phyloP scores from a whole-genome alignment of 176 grass and related monocot species.

The Eleusine indica region DNA sequence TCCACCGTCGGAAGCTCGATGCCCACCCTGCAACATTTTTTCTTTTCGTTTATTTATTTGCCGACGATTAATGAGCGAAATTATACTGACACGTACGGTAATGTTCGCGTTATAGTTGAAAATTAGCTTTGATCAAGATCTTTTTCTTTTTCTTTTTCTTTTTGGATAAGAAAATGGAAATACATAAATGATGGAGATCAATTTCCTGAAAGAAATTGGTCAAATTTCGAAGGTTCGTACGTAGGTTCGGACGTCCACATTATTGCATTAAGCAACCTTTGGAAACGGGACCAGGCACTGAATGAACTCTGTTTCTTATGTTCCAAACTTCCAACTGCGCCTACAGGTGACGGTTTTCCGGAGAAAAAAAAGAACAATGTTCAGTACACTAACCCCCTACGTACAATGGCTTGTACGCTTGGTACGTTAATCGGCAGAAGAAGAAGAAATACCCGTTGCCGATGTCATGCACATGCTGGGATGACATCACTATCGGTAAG shows the following conservation, averaged over 20 bases:
- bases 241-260: conserved; percentile 22
- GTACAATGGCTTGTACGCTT: not conserved
- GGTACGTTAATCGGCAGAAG: too few relatives aligned
- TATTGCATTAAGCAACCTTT: not conserved
- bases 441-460: not conserved
- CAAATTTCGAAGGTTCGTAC: too few relatives aligned
- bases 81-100: too few relatives aligned
- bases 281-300: not conserved
- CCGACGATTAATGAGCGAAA: too few relatives aligned
- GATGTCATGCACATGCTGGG: conserved; percentile 7
- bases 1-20: conserved; percentile 94
- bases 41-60: too few relatives aligned
- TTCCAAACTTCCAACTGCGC: too few relatives aligned
- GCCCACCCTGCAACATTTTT: conserved; percentile 67
- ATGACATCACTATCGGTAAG: not conserved
- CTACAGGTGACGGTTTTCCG: not conserved
- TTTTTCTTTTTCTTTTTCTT: too few relatives aligned
- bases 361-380: not conserved
- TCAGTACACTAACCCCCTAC: not conserved
- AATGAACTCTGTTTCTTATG: not conserved
- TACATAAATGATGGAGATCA: too few relatives aligned
- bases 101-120: too few relatives aligned
- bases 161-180: too few relatives aligned
- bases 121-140: too few relatives aligned
- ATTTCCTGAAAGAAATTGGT: too few relatives aligned